Conservation (phyloP, 345 rosid genomes). For the Citrus medica region DNA sequence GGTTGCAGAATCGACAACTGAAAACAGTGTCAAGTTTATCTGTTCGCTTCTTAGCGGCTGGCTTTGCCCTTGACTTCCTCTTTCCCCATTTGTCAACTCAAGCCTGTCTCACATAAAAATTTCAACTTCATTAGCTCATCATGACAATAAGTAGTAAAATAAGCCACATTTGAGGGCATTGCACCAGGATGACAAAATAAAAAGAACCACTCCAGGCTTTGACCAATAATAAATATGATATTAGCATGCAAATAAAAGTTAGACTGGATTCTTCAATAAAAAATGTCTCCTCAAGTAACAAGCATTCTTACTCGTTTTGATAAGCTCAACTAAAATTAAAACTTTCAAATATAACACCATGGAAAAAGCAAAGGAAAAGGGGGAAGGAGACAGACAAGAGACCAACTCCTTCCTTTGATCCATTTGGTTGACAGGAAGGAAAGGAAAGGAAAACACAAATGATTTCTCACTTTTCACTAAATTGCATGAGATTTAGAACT, state of each 20-base stretch:
- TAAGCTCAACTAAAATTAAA: neutral
- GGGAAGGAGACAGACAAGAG: neutral
- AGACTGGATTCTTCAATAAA: neutral
- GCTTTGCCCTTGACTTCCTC: conserved; percentile 96
- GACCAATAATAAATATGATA: neutral
- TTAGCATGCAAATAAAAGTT: neutral
- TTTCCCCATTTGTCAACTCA: conserved; percentile 69
- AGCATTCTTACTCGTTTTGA: neutral
- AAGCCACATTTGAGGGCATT: neutral
- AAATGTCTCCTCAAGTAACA: neutral
- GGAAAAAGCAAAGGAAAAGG: neutral
- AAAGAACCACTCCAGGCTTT: neutral
- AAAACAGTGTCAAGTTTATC: conserved; percentile 94
- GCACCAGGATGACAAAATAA: neutral
- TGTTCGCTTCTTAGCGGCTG: conserved; percentile 79
- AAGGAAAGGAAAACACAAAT: neutral
- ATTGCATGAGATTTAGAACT: no score
- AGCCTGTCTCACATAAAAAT: neutral
- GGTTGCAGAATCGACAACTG: conserved; percentile 95
- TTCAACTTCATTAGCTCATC: neutral
- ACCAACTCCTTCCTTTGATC: neutral
- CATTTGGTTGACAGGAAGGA: neutral
- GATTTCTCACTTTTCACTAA: neutral
- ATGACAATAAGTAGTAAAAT: neutral
- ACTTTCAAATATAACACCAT: neutral